Base-by-base conservation (phyloP, 208 protist species). In the Balamuthia mandrillaris region DNA sequence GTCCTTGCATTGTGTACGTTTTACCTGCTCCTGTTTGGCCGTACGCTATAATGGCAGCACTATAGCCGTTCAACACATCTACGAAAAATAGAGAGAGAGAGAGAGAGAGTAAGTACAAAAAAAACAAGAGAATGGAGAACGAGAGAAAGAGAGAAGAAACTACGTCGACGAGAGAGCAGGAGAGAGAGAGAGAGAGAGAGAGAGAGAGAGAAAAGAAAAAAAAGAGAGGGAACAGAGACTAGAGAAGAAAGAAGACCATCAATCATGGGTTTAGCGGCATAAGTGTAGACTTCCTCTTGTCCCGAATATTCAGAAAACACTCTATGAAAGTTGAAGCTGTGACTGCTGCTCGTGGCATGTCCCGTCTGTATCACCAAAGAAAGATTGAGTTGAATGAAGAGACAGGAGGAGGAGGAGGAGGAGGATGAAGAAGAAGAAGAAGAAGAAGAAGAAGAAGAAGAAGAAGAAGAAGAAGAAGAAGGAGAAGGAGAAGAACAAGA, bases 1-100 rank as follows among this genome's bases (percentile, higher is more conserved):
- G 4, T 47, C 54, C 86, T 44, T 65, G 65, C 79, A 85, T 86
- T 0, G 84, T 85, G 72, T 81, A 33, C 37, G 84, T 86, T 41
- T 88, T 85, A 24, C 84, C 84, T 18, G 24, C 41, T 24, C 84
- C 84, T 24, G 84, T 86, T 33, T 88, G 86, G 18, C 85, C 85
- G 47, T 85, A 87, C 18, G 41, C 84, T 63, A 88, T 84, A 16
- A 87, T 39, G 5, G 70, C 49, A 0, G 52, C 58, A 16, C 39
- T 83, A 51, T 47, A 87, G 0, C 83, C 83, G 63, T 83, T 58
- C 29, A 88, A 31, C 45, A 77, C 66, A 18, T 77, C 66, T 77
- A 41, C 27, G 24, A 24, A n/a, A 10, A 27, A 35, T 12, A 12
- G 5, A 4, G 61, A 10, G 61, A 4, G 16, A 35, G 27, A n/a